Percentiles rank a stretch among this genome's conserved stretches.
phyloP scores from a whole-genome alignment of 208 protist genomes.

The Trypanosoma vivax region DNA sequence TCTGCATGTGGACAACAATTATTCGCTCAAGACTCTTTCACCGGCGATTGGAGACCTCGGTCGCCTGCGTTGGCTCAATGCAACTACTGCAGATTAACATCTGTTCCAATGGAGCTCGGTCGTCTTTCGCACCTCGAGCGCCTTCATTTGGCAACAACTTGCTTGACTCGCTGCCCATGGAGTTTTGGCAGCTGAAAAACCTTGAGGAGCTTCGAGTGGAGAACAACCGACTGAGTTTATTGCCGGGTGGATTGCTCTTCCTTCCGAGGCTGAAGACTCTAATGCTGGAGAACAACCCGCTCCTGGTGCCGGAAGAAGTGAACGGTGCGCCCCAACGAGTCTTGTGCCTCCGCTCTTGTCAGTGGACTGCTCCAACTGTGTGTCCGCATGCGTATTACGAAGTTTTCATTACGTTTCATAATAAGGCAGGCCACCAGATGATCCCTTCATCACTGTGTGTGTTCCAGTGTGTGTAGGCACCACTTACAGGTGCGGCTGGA shows the following conservation, averaged over 20 bases:
- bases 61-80: slow-evolving; percentile 57
- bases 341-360: slow-evolving; percentile 37
- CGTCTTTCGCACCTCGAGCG: slow-evolving; percentile 55
- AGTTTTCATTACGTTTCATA: slow-evolving; percentile 56
- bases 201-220: slow-evolving; percentile 62
- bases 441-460: slow-evolving; percentile 73
- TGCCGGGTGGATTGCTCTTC: slow-evolving; percentile 77
- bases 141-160: slow-evolving; percentile 63
- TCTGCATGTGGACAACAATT: slow-evolving; percentile 82
- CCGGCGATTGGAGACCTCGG: slow-evolving; percentile 49
- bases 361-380: slow-evolving; percentile 79
- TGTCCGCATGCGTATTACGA: slow-evolving; percentile 43
- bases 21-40: slow-evolving; percentile 41
- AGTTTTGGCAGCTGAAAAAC: slow-evolving; percentile 65
- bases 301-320: slow-evolving; percentile 37
- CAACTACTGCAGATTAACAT: slow-evolving; percentile 48
- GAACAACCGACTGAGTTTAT: slow-evolving; percentile 47
- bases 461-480: slow-evolving; percentile 46
- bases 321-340: slow-evolving; percentile 32
- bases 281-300: slow-evolving; percentile 71
- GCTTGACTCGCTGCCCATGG: slow-evolving; percentile 42
- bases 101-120: slow-evolving; percentile 36
- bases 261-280: slow-evolving; percentile 43
- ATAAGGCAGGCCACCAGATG: slow-evolving; percentile 17
- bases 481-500: slow-evolving; percentile 45